Base-by-base conservation (phyloP, 225 moss, liverwort and hornwort species). In the Marchantia paleacea region DNA sequence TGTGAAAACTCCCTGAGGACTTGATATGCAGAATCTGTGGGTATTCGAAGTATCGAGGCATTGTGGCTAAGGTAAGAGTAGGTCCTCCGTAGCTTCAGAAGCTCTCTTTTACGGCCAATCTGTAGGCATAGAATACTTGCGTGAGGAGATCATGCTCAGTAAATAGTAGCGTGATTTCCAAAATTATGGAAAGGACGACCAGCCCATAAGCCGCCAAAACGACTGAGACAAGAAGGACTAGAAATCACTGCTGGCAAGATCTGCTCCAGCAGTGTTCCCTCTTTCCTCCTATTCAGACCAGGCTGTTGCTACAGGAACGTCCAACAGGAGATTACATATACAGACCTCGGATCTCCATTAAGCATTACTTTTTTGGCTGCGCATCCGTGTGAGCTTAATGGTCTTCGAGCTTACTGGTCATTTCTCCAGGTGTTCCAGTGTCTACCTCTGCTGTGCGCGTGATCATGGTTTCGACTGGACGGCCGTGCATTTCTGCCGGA, bases 371-470 rank as follows among this genome's bases (percentile, higher is more conserved):
- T 15, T 24, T 22, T 4, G 62, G n/a, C 7, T 62, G 62, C n/a
- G 62, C n/a, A n/a, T 1, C n/a, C 24, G 62, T 24, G n/a, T 62
- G 4, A 24, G 62, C 39, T 39, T 39, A 39, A 39, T 39, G 39
- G 8, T 24, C 62, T 22, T 24, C 24, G 18, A 24, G n/a, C 62
- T 62, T 24, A 62, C n/a, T 24, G 62, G 18, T 60, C 60, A 76
- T 39, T 57, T 55, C 76, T 76, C 76, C 47, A 62, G 31, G 50
- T 60, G 61, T 51, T 78, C 65, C 64, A 65, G 78, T 26, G 30
- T 78, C 78, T 78, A 25, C 48, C 20, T 52, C 65, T 63, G 20
- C 76, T 76, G 19, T 78, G 65, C 7, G 78, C 48, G 22, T 65
- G 78, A n/a, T 78, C 78, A 49, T n/a, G 49, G 1, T 65, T 22